These are phyloP conservation scores for Lactifluus piperatus DNA, from an alignment of 768 basidiomycete genomes.

Conservation along the genomic window DNA sequence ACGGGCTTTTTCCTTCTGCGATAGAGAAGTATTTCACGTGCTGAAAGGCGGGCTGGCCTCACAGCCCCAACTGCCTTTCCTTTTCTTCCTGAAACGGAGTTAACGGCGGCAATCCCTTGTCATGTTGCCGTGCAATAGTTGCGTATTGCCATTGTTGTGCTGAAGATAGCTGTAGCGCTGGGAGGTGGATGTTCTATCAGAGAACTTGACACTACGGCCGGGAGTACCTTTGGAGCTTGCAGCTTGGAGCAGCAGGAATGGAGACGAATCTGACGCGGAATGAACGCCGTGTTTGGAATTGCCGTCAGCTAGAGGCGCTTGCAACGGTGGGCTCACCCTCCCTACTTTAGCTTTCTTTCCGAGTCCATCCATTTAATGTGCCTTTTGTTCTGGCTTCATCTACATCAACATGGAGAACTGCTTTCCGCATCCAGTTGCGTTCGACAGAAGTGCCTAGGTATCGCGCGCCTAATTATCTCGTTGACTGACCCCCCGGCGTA, in stretches of 20 bases:
- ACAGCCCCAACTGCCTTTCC: background rate
- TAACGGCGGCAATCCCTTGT: background rate
- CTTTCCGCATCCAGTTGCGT: background rate
- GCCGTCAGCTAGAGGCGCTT: background rate
- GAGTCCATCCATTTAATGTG: background rate
- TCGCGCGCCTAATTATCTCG: background rate
- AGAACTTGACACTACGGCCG: background rate
- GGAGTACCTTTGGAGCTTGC: background rate
- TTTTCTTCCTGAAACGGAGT: background rate
- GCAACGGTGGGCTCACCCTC: background rate
- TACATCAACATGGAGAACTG: background rate
- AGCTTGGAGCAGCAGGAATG: conserved; percentile 5
- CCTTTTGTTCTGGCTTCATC: background rate
- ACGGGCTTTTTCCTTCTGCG: background rate
- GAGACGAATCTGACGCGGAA: conserved; percentile 2
- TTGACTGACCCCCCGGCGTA: background rate
- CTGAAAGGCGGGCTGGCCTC: background rate
- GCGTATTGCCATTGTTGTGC: background rate
- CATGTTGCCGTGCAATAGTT: background rate
- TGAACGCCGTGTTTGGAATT: conserved; percentile 4
- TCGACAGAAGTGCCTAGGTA: background rate
- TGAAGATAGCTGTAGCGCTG: background rate
- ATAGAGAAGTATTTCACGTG: background rate
- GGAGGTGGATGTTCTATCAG: background rate
- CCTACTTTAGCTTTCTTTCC: background rate